Evolutionary conservation across 305 asterid genomes (phyloP).

Genomic region (Solanum hybrid): DNA sequence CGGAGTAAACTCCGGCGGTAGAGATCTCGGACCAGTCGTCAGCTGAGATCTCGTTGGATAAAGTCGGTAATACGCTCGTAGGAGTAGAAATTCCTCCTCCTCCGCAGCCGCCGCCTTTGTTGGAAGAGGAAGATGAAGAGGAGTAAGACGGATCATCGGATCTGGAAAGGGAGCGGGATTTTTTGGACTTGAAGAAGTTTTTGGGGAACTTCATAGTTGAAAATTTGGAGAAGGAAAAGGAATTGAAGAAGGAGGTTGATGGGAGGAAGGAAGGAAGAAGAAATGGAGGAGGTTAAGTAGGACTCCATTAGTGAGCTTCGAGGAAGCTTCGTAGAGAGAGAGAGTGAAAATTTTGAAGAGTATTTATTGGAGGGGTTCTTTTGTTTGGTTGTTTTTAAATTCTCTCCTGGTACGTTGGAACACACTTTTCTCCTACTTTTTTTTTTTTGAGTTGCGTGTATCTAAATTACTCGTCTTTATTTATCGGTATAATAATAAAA

Average conservation of each 20-base stretch:
- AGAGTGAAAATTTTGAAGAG: constrained; percentile 2
- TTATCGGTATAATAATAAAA: too few relatives aligned
- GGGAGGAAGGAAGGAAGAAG: constrained; percentile 10
- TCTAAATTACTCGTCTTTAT: neutral
- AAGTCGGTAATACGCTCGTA: constrained; percentile 50
- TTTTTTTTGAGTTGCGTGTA: neutral
- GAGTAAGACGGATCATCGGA: constrained; percentile 33
- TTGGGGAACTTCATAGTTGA: constrained; percentile 5
- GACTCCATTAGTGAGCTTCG: constrained; percentile 37
- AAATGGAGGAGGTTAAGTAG: constrained; percentile 23
- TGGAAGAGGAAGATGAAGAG: neutral
- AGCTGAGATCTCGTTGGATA: constrained; percentile 23
- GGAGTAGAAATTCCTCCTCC: constrained; percentile 31
- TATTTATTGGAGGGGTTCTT: neutral
- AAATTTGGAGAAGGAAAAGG: neutral
- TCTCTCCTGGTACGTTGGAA: neutral
- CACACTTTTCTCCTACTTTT: neutral
- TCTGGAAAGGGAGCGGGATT: constrained; percentile 34
- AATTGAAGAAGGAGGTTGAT: neutral
- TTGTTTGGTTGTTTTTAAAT: neutral
- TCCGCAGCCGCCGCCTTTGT: neutral
- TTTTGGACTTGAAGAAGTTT: constrained; percentile 25
- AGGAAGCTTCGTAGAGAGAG: constrained; percentile 49
- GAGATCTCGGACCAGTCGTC: constrained; percentile 46
- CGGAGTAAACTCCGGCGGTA: constrained; percentile 21